Percentiles rank a stretch among this genome's conserved stretches.
phyloP scores from a whole-genome alignment of 768 basidiomycete species.

The Lactarius hengduanensis region DNA sequence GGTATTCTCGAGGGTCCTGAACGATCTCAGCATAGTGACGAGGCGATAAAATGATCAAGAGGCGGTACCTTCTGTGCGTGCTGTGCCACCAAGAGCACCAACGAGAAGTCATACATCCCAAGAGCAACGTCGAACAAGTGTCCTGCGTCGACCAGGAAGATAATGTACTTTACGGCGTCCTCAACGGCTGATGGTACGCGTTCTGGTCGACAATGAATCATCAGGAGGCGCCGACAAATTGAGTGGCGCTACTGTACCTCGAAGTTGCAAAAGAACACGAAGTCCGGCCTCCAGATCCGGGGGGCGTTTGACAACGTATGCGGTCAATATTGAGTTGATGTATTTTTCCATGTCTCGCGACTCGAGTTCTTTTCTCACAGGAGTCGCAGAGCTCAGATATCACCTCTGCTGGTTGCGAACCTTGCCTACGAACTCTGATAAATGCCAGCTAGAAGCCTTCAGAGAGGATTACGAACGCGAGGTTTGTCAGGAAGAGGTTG shows the following conservation, averaged over 20 bases:
- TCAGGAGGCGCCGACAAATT: background rate
- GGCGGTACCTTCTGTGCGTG: constrained; percentile 87
- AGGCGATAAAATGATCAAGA: background rate
- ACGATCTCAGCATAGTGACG: constrained; percentile 3
- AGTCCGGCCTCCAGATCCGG: constrained; percentile 89
- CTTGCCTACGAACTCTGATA: constrained; percentile 47
- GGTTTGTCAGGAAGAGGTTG: constrained; percentile 83
- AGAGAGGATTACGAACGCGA: constrained; percentile 56
- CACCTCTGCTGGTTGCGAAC: constrained; percentile 53
- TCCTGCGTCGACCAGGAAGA: constrained; percentile 96
- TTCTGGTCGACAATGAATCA: constrained; percentile 35
- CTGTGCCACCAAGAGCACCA: constrained; percentile 95
- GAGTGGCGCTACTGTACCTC: constrained; percentile 50
- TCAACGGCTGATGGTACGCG: constrained; percentile 78
- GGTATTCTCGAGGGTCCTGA: constrained; percentile 96
- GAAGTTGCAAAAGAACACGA: constrained; percentile 66
- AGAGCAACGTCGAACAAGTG: constrained; percentile 90
- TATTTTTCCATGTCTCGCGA: constrained; percentile 70
- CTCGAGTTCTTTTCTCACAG: constrained; percentile 70
- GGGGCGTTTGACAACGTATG: constrained; percentile 88
- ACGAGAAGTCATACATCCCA: constrained; percentile 98
- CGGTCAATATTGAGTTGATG: constrained; percentile 88
- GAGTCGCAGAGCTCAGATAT: constrained; percentile 75
- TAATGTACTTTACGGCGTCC: constrained; percentile 97
- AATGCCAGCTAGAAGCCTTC: background rate